These are phyloP conservation scores for Xerocomus potaroensis DNA, from an alignment of 768 basidiomycete species.

Conservation along the genomic window DNA sequence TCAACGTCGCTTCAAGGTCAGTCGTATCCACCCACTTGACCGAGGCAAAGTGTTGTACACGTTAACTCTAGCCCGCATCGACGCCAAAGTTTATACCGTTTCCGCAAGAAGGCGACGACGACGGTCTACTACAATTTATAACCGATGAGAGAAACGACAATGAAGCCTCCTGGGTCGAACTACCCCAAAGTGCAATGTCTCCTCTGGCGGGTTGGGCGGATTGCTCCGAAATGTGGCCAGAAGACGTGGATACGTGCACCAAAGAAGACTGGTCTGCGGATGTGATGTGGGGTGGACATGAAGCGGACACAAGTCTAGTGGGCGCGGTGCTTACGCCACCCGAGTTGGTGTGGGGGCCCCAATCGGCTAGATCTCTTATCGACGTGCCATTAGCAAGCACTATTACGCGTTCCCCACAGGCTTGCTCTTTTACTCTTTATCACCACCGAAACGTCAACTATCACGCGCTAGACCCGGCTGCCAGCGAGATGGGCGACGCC, in stretches of 20 bases:
- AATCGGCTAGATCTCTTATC: conserved; percentile 27
- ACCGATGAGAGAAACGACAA: conserved; percentile 4
- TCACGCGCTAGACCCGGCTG: conserved; percentile 9
- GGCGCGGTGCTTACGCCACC: conserved; percentile 1
- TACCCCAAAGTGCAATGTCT: conserved; percentile 9
- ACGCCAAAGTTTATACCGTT: conserved; percentile 6
- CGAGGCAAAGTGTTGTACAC: conserved; percentile 1
- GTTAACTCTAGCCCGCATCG: conserved; percentile 15
- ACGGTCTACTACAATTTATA: conserved; percentile 16
- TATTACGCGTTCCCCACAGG: conserved; percentile 13
- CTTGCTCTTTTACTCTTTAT: conserved; percentile 13
- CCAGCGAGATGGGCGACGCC: conserved; percentile 6
- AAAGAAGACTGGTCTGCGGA: conserved; percentile 14
- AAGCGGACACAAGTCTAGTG: neutral
- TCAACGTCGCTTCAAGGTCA: conserved; percentile 46
- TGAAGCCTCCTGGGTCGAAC: conserved; percentile 14
- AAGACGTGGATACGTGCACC: conserved; percentile 15
- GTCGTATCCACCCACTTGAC: conserved; percentile 10
- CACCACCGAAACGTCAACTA: conserved; percentile 12
- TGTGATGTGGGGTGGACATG: conserved; percentile 12
- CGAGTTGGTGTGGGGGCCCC: neutral
- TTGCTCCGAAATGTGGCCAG: conserved; percentile 2
- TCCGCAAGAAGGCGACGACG: conserved; percentile 18
- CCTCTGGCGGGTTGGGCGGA: neutral
- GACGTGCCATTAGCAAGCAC: conserved; percentile 15